Evolutionary conservation across 2,329 filamentous ascomycete species (phyloP).

Genomic region (Aspergillus novoparasiticus): DNA sequence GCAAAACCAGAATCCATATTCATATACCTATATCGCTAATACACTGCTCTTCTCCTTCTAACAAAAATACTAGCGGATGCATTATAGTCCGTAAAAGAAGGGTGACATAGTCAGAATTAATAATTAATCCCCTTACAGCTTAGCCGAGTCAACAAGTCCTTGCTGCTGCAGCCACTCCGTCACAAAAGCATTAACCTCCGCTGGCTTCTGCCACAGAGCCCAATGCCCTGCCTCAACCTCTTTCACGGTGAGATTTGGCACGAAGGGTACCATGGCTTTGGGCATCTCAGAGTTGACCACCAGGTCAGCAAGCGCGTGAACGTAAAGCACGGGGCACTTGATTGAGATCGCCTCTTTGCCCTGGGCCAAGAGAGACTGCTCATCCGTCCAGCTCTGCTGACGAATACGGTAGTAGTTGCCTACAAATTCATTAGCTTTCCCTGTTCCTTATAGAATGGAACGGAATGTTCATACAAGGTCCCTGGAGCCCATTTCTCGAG

Average conservation of each 20-base stretch:
- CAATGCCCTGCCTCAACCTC: constrained; percentile 9
- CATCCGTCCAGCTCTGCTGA: constrained; percentile 4
- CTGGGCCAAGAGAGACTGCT: neutral
- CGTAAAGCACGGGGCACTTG: constrained; percentile 5
- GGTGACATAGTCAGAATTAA: neutral
- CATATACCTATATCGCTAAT: neutral
- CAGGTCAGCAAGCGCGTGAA: neutral
- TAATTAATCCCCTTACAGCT: neutral
- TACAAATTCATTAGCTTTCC: neutral
- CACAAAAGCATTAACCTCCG: constrained; percentile 6
- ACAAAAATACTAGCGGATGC: neutral
- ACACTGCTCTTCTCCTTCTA: no score
- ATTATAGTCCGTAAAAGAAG: neutral
- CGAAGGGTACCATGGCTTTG: neutral
- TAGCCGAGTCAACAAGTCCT: neutral
- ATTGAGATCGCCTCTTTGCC: neutral
- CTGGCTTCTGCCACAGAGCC: constrained; percentile 9
- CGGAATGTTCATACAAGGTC: constrained; percentile 3
- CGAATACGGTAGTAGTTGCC: constrained; percentile 10
- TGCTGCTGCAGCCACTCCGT: constrained; percentile 11
- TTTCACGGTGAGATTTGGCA: constrained; percentile 6
- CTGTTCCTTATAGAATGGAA: neutral
- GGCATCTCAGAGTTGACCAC: constrained; percentile 3
- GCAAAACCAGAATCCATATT: neutral
- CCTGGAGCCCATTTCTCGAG: constrained; percentile 6